Conservation (phyloP, 768 basidiomycete species). For the Lactarius sp. region DNA sequence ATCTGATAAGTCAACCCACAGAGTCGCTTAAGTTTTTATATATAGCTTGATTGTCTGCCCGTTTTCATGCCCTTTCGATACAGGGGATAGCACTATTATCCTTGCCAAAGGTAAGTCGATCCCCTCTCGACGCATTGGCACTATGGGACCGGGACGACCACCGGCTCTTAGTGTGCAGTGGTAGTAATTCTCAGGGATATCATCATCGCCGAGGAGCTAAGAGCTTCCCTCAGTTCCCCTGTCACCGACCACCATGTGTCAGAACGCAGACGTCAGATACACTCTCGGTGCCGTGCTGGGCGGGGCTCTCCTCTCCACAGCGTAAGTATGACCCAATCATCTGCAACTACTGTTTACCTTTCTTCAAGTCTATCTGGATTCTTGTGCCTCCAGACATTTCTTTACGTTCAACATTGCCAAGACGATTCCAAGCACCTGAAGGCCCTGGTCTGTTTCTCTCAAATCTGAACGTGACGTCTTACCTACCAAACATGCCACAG, state of each 20-base stretch:
- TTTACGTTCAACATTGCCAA: slow-evolving; percentile 13
- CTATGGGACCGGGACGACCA: background rate
- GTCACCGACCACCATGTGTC: background rate
- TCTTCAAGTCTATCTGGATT: slow-evolving; percentile 13
- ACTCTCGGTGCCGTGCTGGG: slow-evolving; percentile 12
- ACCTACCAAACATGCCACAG: background rate
- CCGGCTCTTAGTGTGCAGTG: background rate
- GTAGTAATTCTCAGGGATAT: too few species aligned
- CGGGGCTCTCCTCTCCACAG: slow-evolving; percentile 8
- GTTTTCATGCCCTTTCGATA: too few species aligned
- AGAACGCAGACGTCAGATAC: slow-evolving; percentile 15
- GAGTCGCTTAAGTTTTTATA: too few species aligned
- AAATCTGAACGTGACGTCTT: background rate
- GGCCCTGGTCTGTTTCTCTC: slow-evolving; percentile 7
- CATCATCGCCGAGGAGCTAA: background rate
- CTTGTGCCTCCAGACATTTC: slow-evolving; percentile 7
- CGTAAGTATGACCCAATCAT: background rate
- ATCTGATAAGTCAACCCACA: too few species aligned
- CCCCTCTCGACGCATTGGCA: background rate
- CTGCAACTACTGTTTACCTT: background rate
- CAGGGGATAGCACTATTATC: too few species aligned
- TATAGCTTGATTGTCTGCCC: too few species aligned
- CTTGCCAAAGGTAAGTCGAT: too few species aligned
- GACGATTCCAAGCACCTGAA: slow-evolving; percentile 11
- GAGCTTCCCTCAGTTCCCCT: background rate